A percentile compares a stretch with the other conserved stretches of the same genome.
phyloP scores from a whole-genome alignment of 352 stramenopile genomes.

The Phytopythium chamaehyphon region DNA sequence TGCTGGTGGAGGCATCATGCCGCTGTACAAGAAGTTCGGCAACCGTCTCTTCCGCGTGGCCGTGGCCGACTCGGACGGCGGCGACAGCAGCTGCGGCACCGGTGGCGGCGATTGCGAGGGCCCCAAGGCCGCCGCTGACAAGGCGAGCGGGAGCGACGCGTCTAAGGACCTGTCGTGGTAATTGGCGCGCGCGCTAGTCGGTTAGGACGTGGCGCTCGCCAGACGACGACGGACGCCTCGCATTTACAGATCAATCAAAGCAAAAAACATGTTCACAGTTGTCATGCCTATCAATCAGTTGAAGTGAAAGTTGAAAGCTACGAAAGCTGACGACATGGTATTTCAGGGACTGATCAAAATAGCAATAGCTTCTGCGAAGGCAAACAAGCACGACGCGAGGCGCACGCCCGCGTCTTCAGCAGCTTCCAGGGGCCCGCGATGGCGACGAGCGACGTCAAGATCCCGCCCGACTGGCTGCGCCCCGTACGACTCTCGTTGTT shows the following conservation, averaged over 20 bases:
- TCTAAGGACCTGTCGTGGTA: slow-evolving; percentile 67
- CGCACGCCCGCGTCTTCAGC: not conserved
- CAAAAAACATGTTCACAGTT: too few species aligned
- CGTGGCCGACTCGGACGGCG: slow-evolving; percentile 51
- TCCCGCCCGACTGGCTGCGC: slow-evolving; percentile 53
- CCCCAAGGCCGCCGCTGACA: slow-evolving; percentile 30
- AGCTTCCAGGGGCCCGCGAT: slow-evolving; percentile 5
- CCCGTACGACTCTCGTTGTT: slow-evolving; percentile 16
- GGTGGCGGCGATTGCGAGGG: slow-evolving; percentile 23
- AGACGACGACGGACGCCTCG: too few species aligned
- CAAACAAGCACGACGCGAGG: too few species aligned
- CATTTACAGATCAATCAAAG: too few species aligned
- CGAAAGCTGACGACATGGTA: too few species aligned
- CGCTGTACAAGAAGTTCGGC: slow-evolving; percentile 84
- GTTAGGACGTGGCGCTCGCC: too few species aligned
- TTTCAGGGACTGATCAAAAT: too few species aligned
- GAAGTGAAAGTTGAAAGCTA: too few species aligned
- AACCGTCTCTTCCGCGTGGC: slow-evolving; percentile 83
- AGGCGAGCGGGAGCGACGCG: slow-evolving; percentile 26
- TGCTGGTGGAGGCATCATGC: slow-evolving; percentile 79
- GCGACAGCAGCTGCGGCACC: slow-evolving; percentile 33
- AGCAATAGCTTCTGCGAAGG: too few species aligned
- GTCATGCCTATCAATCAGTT: too few species aligned
- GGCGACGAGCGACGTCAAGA: slow-evolving; percentile 28
- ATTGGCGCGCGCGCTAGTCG: not conserved